phyloP scores from a whole-genome alignment of 1,139 yeast species.

The Zygoascus sp. region DNA sequence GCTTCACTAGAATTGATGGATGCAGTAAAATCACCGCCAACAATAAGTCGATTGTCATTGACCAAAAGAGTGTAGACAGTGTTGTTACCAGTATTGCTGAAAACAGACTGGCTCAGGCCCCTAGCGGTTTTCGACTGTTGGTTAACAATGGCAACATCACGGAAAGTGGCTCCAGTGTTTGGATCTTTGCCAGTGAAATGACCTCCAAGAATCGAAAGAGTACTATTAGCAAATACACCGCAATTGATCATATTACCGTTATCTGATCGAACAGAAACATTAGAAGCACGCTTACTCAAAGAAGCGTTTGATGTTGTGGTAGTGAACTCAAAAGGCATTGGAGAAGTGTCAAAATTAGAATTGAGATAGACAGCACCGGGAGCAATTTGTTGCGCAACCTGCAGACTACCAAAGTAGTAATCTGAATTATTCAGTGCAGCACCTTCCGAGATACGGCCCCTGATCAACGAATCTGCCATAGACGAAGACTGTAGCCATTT shows the following conservation, averaged over 20 bases:
- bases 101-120: conserved; percentile 20
- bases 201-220: conserved; percentile 55
- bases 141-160: conserved; percentile 41
- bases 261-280: conserved; percentile 12
- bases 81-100: conserved; percentile 37
- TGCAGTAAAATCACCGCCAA: conserved; percentile 52
- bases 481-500: conserved; percentile 29
- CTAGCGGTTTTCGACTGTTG: conserved; percentile 19
- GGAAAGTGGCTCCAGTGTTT: conserved; percentile 22
- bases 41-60: conserved; percentile 42
- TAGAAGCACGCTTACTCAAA: conserved; percentile 20
- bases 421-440: conserved; percentile 14
- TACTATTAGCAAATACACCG: conserved; percentile 45
- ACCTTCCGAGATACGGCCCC: conserved; percentile 24
- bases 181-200: conserved; percentile 34
- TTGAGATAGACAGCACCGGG: conserved; percentile 29
- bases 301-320: conserved; percentile 21
- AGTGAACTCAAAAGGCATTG: conserved; percentile 37
- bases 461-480: conserved; percentile 14
- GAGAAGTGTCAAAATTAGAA: conserved; percentile 23
- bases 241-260: conserved; percentile 28
- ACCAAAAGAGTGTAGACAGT: conserved; percentile 44
- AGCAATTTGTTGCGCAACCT: conserved; percentile 22
- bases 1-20: conserved; percentile 27
- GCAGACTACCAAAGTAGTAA: conserved; percentile 27